These are phyloP conservation scores for Salix arbutifolia DNA, from an alignment of 345 rosid species.

Conservation along the genomic window DNA sequence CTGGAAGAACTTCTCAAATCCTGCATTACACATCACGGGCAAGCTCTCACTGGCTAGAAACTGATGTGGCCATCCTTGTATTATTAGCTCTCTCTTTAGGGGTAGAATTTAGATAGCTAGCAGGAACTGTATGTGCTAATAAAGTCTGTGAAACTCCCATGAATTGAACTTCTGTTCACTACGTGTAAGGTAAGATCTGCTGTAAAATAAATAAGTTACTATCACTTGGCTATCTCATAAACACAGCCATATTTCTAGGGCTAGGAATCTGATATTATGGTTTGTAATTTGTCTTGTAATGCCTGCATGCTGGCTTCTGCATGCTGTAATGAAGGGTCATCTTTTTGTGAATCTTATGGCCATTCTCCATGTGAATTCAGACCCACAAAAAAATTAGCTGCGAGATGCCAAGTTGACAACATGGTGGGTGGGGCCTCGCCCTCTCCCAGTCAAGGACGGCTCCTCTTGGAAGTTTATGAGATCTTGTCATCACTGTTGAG, in stretches of 20 bases:
- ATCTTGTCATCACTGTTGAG: background rate
- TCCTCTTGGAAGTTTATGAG: background rate
- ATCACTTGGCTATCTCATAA: background rate
- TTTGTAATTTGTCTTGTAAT: slow-evolving; percentile 21
- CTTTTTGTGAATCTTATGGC: slow-evolving; percentile 2
- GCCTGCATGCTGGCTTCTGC: slow-evolving; percentile 7
- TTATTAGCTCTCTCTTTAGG: background rate
- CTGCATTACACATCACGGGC: background rate
- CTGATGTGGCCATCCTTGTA: background rate
- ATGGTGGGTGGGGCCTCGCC: slow-evolving; percentile 3
- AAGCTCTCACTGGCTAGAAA: background rate
- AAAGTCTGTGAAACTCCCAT: background rate
- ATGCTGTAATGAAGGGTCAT: slow-evolving; percentile 14
- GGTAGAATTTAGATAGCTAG: background rate
- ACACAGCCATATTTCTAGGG: slow-evolving; percentile 3
- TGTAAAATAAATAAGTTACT: slow-evolving; percentile 36
- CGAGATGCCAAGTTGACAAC: slow-evolving; percentile 16
- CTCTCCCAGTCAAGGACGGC: slow-evolving; percentile 8
- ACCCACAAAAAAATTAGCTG: slow-evolving; percentile 1
- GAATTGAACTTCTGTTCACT: background rate
- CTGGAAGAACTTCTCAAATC: background rate
- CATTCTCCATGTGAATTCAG: slow-evolving; percentile 11
- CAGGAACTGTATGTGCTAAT: background rate
- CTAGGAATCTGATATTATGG: slow-evolving; percentile 10
- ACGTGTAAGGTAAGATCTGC: slow-evolving; percentile 9